Evolutionary conservation across 495 filamentous ascomycete species (phyloP).

Genomic region (Aspergillus conjunctus): DNA sequence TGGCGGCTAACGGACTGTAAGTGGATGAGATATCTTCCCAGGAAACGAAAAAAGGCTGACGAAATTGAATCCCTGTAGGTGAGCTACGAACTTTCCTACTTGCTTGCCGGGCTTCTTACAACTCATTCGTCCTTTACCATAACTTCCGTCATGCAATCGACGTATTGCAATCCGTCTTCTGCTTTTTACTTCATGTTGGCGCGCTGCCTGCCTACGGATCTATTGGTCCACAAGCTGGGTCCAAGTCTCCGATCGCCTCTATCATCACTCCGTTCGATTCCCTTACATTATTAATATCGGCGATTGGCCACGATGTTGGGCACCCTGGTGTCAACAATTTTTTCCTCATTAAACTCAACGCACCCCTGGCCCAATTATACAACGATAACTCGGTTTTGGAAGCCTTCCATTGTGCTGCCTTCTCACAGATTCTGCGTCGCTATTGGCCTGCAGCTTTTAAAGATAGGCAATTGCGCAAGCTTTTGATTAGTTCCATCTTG

Average conservation of each 20-base stretch:
- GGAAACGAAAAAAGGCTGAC: neutral
- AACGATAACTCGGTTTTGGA: slow-evolving; percentile 97
- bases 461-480: slow-evolving; percentile 72
- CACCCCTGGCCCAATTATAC: slow-evolving; percentile 94
- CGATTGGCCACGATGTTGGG: slow-evolving; percentile 96
- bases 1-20: slow-evolving; percentile 77
- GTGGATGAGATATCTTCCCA: slow-evolving; percentile 22
- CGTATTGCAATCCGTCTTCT: slow-evolving; percentile 91
- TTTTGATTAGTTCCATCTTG: slow-evolving; percentile 94
- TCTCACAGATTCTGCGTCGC: slow-evolving; percentile 90
- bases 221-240: slow-evolving; percentile 25
- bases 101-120: slow-evolving; percentile 85
- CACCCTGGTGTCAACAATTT: slow-evolving; percentile 98
- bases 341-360: slow-evolving; percentile 88
- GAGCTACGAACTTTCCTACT: slow-evolving; percentile 78
- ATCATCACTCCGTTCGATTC: slow-evolving; percentile 83
- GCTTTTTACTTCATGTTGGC: slow-evolving; percentile 83
- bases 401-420: slow-evolving; percentile 96
- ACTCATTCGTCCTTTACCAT: slow-evolving; percentile 95
- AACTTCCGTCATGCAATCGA: slow-evolving; percentile 98
- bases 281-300: slow-evolving; percentile 85
- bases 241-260: slow-evolving; percentile 64
- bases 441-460: slow-evolving; percentile 85
- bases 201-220: slow-evolving; percentile 67
- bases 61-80: slow-evolving; percentile 28